Base-by-base conservation (phyloP, 2,329 filamentous ascomycete species). In the Ophiocordyceps sinensis region DNA sequence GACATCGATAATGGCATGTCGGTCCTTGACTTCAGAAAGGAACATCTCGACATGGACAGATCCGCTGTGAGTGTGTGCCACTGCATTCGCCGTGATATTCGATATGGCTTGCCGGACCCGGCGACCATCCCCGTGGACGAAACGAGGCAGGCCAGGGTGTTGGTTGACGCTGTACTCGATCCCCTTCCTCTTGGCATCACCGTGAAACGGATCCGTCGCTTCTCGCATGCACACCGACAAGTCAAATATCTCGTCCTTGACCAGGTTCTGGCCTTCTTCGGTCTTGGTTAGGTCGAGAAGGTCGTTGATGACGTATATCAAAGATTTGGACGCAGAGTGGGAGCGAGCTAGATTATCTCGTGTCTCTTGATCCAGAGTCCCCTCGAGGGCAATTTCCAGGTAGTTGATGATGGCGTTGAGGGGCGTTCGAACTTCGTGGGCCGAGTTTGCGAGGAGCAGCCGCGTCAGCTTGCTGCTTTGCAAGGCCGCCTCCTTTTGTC, bases 391-490 rank as follows among this genome's bases (percentile, higher is more conserved):
- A 47, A 94, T 94, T 51, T 94, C 87, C 1, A 94, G 71, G 49
- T 93, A 94, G 51, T 94, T 94, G 60, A 94, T 93, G 52, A 94
- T 94, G 14, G 87, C 87, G 53, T 94, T 94, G 2, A 94, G 64
- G 0, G 87, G 87, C 0, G 87, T 94, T 39, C 88, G 79, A 9
- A 94, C 85, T 63, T 94, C 87, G 48, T 94, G 88, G 0, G 87
- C 87, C 0, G 86, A 93, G 48, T 94, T 94, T 5, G 86, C 84
- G 19, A 94, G 67, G 2, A 94, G 62, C 4, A 94, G 61, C 37
- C 77, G 71, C 0, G 85, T 94, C 2, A 94, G 66, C 44, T 88
- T 82, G 49, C 82, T 93, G 54, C 69, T 89, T 51, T 93, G 82
- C 44, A 94, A 56, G 0, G 84, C 84, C 2, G 79, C 81, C 57